Evolutionary conservation across 176 grass and related monocot genomes (phyloP).

Genomic region (Aegilops bicornis): DNA sequence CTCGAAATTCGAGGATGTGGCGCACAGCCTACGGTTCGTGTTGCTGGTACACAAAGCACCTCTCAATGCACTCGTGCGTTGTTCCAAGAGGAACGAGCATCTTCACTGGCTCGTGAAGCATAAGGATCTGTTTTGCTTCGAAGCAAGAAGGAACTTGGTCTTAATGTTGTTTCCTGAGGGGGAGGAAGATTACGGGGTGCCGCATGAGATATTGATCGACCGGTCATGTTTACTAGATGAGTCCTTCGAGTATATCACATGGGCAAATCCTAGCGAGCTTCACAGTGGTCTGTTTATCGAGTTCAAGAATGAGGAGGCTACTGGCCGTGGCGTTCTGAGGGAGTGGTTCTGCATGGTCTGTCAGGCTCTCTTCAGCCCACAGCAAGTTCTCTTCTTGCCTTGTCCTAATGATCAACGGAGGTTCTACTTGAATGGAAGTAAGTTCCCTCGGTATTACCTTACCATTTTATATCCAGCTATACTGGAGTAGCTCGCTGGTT

Average conservation of each 20-base stretch:
- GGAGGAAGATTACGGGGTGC: slow-evolving; percentile 73
- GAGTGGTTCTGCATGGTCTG: slow-evolving; percentile 97
- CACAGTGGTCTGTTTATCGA: slow-evolving; percentile 86
- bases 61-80: slow-evolving; percentile 65
- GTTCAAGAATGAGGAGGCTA: too few species aligned
- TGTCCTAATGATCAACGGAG: slow-evolving; percentile 77
- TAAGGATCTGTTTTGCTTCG: too few species aligned
- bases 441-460: slow-evolving; percentile 35
- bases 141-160: too few species aligned
- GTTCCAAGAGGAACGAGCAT: slow-evolving; percentile 60
- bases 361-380: slow-evolving; percentile 77
- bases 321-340: slow-evolving; percentile 90
- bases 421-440: slow-evolving; percentile 96
- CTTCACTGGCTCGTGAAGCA: slow-evolving; percentile 55
- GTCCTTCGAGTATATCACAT: slow-evolving; percentile 78
- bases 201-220: slow-evolving; percentile 98
- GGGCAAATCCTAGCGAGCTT: slow-evolving; percentile 49
- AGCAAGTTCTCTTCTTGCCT: slow-evolving; percentile 80
- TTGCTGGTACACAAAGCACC: slow-evolving; percentile 47
- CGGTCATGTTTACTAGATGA: slow-evolving; percentile 68
- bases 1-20: slow-evolving; percentile 70
- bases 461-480: background rate
- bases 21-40: slow-evolving; percentile 52
- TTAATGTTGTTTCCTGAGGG: slow-evolving; percentile 61
- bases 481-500: background rate